Base-by-base conservation (phyloP, 345 rosid genomes). In the Gossypium turneri region DNA sequence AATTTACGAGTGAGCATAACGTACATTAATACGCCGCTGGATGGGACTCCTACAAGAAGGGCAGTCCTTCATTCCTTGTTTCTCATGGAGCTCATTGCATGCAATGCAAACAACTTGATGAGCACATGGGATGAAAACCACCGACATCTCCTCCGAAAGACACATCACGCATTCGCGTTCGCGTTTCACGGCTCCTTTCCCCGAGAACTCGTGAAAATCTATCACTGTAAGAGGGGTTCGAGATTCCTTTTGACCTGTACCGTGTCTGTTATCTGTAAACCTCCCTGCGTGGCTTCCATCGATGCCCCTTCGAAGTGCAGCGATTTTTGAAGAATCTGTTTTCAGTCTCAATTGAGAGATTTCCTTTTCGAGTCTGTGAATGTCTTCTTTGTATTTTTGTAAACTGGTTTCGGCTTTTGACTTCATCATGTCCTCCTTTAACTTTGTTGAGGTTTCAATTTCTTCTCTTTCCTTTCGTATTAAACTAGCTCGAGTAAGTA, bases 161-260 rank as follows among this genome's bases (percentile, higher is more conserved):
- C 97, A 94, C 98, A 94, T 92, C 74, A 94, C 97, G 29, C 98
- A 94, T 73, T 94, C 98, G 20, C 93, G 84, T 77, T 94, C 98
- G 2, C 94, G 89, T 73, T 82, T 87, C 79, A 90, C 84, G 1
- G 86, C 86, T 25, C 88, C 87, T n/a, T 38, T 58, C 34, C 80
- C 83, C 12, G 77, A 66, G 53, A 75, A 65, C 57, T 85, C 85
- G 9, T 75, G 78, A 66, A 84, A 69, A 71, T 73, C 82, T 48
- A 79, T 57, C 75, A 75, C 70, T n/a, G 68, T 68, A 19, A 72
- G 68, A 55, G 81, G 65, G 50, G 50, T 43, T 15, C 58, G 48
- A 7, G 72, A 51, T 75, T 85, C 88, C 73, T 85, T 87, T 25
- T 79, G 83, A 38, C 61, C 62, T 1, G 55, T 67, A 17, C 73